Base-by-base conservation (phyloP, 148 eudicot species). In the Camellia granthamiana region DNA sequence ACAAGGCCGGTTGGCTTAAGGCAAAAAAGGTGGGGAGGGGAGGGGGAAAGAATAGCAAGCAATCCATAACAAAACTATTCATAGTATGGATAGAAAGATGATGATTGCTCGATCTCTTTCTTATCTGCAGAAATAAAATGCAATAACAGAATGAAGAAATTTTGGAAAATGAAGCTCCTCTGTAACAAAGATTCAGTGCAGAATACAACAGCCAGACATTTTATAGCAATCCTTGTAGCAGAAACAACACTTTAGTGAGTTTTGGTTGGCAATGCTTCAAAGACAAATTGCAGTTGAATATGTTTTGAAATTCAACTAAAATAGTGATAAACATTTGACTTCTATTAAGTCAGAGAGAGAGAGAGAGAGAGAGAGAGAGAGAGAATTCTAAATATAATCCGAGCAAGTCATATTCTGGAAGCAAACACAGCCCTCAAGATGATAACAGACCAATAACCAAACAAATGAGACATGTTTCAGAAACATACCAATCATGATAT, bases 401-500 rank as follows among this genome's bases (percentile, higher is more conserved):
- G 21, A 47, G 74, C 74, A 44, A 70, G 21, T 44, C 30, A 70
- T 70, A 70, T 18, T 70, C 23, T 8, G 14, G 54, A 52, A 10
- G 43, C 16, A 49, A 19, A 19, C 16, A 38, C 4, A 71, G 58
- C n/a, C 11, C 58, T 47, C 58, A n/a, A 64, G 46, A 66, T 62
- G 49, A 67, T 21, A 2, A 30, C 2, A 51, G 47, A 78, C 23
- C 62, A 67, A 64, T 16, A 44, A 10, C 9, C 55, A 43, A 51
- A 44, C 61, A 80, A 71, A 47, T 44, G 59, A 47, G 38, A 61
- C 0, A 58, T n/a, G 46, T 52, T 49, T 16, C 68, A 55, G 30
- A 76, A 72, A 61, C 81, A 83, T 79, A 89, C 89, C 91, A 89
- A 69, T 89, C 89, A 79, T 89, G 91, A 77, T 86, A 89, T 7